A percentile compares a stretch with the other conserved stretches of the same genome.
These are phyloP conservation scores for Exophiala lecanii-corni DNA, from an alignment of 2,329 filamentous ascomycete genomes.

Conservation along the genomic window DNA sequence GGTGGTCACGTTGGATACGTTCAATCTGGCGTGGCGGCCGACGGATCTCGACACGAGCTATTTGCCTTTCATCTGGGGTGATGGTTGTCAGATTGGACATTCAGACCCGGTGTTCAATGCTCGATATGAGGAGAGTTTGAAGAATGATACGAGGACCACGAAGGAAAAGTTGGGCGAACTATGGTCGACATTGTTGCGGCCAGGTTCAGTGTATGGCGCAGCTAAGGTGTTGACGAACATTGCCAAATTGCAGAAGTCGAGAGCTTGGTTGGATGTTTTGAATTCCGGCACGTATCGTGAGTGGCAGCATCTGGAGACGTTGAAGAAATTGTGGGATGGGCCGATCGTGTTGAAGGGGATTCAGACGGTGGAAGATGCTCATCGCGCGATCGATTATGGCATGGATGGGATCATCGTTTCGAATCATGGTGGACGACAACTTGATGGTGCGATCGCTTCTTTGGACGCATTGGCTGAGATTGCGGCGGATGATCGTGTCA, in stretches of 20 bases:
- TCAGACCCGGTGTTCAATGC: slow-evolving; percentile 61
- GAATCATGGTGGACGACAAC: slow-evolving; percentile 50
- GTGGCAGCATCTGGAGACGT: slow-evolving; percentile 56
- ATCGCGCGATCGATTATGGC: slow-evolving; percentile 40
- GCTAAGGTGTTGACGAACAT: slow-evolving; percentile 22
- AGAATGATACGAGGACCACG: slow-evolving; percentile 43
- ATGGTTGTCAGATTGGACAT: slow-evolving; percentile 58
- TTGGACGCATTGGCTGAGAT: slow-evolving; percentile 56
- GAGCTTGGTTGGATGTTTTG: slow-evolving; percentile 46
- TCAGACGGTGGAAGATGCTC: slow-evolving; percentile 47
- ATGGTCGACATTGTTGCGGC: slow-evolving; percentile 19
- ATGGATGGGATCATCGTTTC: slow-evolving; percentile 49
- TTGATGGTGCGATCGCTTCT: slow-evolving; percentile 48
- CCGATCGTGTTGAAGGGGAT: slow-evolving; percentile 61
- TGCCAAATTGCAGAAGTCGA: slow-evolving; percentile 18
- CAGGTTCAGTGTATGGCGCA: slow-evolving; percentile 25
- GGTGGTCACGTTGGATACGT: slow-evolving; percentile 69
- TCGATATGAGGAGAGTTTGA: slow-evolving; percentile 46
- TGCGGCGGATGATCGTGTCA: slow-evolving; percentile 47
- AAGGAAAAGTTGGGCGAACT: slow-evolving; percentile 30
- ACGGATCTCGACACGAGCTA: slow-evolving; percentile 59
- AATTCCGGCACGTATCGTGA: slow-evolving; percentile 51
- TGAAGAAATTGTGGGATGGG: slow-evolving; percentile 57
- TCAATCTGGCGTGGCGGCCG: slow-evolving; percentile 63
- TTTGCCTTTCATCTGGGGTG: slow-evolving; percentile 35